Conservation (phyloP, 306 rosid genomes). For the Dalbergia oliveri region DNA sequence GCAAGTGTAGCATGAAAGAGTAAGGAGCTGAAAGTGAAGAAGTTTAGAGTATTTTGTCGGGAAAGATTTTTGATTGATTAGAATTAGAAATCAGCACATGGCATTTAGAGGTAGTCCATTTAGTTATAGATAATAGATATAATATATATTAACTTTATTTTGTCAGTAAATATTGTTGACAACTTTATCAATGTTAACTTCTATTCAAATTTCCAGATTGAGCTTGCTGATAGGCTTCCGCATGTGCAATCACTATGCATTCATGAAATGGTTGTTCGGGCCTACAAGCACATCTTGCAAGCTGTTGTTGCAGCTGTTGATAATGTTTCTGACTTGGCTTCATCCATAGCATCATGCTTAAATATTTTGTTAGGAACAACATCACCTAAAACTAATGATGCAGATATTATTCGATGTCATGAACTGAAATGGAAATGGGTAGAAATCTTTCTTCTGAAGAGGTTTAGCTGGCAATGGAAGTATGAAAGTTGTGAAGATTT, state of each 20-base stretch:
- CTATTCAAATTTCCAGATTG: slow-evolving; percentile 67
- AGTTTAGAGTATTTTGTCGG: no score
- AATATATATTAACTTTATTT: no score
- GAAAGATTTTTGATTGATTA: no score
- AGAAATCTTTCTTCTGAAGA: slow-evolving; percentile 81
- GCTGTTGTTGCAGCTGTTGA: slow-evolving; percentile 90
- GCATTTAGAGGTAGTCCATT: no score
- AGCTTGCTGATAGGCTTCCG: slow-evolving; percentile 97
- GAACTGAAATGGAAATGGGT: slow-evolving; percentile 92
- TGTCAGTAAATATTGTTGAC: neutral
- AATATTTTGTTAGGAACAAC: slow-evolving; percentile 85
- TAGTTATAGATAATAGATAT: no score
- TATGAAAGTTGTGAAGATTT: slow-evolving; percentile 68
- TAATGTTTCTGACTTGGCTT: slow-evolving; percentile 79
- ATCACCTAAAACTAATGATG: slow-evolving; percentile 61
- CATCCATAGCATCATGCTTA: slow-evolving; percentile 85
- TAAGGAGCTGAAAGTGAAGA: no score
- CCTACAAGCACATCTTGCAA: slow-evolving; percentile 94
- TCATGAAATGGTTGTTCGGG: slow-evolving; percentile 96
- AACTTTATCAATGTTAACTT: slow-evolving; percentile 33
- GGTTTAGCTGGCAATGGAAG: slow-evolving; percentile 91
- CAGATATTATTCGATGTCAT: slow-evolving; percentile 58
- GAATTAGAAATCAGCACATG: no score
- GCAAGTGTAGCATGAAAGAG: no score
- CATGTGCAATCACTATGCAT: slow-evolving; percentile 95